Conservation (phyloP, 495 filamentous ascomycete genomes). For the Neurospora sp. region DNA sequence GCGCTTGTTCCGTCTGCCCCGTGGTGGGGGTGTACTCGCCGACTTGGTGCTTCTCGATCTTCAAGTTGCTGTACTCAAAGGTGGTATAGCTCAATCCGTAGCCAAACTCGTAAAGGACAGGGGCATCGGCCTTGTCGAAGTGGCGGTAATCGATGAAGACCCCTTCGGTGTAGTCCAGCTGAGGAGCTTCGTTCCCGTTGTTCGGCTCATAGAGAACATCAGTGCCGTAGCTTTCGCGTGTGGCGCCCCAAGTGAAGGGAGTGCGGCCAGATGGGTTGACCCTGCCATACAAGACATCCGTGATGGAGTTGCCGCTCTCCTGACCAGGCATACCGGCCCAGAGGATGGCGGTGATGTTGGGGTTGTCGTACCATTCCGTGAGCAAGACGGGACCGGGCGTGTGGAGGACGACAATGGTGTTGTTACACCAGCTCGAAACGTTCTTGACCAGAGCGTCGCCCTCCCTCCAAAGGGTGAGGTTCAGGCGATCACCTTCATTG, state of each 20-base stretch:
- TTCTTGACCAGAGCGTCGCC: conserved; percentile 71
- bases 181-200: conserved; percentile 58
- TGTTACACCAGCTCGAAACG: conserved; percentile 68
- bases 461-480: conserved; percentile 80
- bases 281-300: conserved; percentile 82
- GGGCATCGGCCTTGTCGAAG: conserved; percentile 66
- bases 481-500: conserved; percentile 85
- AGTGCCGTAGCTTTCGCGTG: conserved; percentile 61
- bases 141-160: conserved; percentile 90
- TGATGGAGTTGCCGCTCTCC: conserved; percentile 83
- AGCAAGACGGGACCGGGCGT: conserved; percentile 72
- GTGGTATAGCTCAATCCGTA: conserved; percentile 84
- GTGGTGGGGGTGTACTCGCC: conserved; percentile 54
- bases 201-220: conserved; percentile 69
- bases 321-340: conserved; percentile 93
- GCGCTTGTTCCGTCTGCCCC: conserved; percentile 58
- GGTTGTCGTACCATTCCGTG: conserved; percentile 64
- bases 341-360: conserved; percentile 89
- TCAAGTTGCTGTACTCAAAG: conserved; percentile 68
- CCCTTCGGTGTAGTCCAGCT: conserved; percentile 76
- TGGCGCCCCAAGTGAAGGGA: conserved; percentile 80
- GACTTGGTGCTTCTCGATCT: conserved; percentile 42
- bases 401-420: conserved; percentile 91
- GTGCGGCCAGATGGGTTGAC: conserved; percentile 79
- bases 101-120: conserved; percentile 85